Percentiles rank a stretch among this genome's conserved stretches.
These are phyloP conservation scores for Aspergillus biplanus DNA, from an alignment of 495 filamentous ascomycete genomes.

Conservation along the genomic window DNA sequence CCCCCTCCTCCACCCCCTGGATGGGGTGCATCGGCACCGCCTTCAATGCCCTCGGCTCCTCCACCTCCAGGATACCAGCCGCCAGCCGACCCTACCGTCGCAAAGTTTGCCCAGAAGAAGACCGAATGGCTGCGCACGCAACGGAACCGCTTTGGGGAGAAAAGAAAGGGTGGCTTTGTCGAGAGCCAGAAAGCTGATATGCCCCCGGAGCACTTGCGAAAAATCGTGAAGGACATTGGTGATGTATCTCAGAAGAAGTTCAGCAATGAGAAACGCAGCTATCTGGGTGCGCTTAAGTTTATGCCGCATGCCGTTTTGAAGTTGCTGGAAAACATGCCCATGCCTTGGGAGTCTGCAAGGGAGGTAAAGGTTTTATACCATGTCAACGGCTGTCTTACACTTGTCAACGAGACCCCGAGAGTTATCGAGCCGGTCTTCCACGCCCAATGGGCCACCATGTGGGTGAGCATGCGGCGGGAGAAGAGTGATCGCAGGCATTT, in stretches of 20 bases:
- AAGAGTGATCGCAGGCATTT: conserved; percentile 96
- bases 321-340: conserved; percentile 99
- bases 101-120: conserved; percentile 98
- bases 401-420: conserved; percentile 95
- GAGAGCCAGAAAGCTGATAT: conserved; percentile 99
- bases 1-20: conserved; percentile 79
- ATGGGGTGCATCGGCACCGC: conserved; percentile 71
- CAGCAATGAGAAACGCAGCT: conserved; percentile 97
- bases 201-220: conserved; percentile 97
- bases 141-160: conserved; percentile 93
- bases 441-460: conserved; percentile 99
- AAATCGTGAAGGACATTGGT: conserved; percentile 97
- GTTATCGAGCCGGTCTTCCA: conserved; percentile 99
- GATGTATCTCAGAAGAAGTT: conserved; percentile 99
- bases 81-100: conserved; percentile 80
- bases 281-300: conserved; percentile 96
- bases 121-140: conserved; percentile 96
- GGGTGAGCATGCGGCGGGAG: conserved; percentile 96
- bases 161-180: conserved; percentile 92
- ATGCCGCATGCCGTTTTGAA: conserved; percentile 99
- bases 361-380: conserved; percentile 99
- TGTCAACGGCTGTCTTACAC: conserved; percentile 94
- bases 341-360: conserved; percentile 96
- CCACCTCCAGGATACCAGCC: conserved; percentile 90
- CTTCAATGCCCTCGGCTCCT: conserved; percentile 74